A percentile compares a stretch with the other conserved stretches of the same genome.
Conservation (phyloP, 2,329 filamentous ascomycete species). For the Cercospora sesami region DNA sequence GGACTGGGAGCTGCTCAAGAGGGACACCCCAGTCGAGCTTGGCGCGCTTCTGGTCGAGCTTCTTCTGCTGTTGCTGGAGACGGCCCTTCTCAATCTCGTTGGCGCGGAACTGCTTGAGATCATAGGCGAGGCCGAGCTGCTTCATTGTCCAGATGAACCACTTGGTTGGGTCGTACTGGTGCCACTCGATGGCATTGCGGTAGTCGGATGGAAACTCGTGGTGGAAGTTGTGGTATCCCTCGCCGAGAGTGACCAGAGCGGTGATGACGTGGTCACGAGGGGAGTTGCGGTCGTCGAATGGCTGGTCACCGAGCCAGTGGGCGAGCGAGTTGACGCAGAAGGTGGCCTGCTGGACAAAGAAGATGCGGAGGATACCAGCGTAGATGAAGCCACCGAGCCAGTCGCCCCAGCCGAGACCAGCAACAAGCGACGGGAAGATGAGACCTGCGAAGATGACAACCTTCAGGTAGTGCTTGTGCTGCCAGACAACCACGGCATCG, state of each 20-base stretch:
- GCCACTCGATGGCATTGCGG: conserved; percentile 88
- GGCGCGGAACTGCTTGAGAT: conserved; percentile 85
- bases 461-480: conserved; percentile 84
- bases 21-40: conserved; percentile 83
- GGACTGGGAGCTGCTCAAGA: conserved; percentile 79
- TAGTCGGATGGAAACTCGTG: conserved; percentile 93
- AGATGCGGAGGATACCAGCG: conserved; percentile 79
- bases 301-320: conserved; percentile 89
- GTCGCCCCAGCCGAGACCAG: conserved; percentile 78
- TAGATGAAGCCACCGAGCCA: conserved; percentile 82
- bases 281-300: conserved; percentile 89
- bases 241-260: conserved; percentile 78
- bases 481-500: conserved; percentile 80
- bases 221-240: conserved; percentile 95
- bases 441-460: conserved; percentile 75
- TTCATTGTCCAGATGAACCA: conserved; percentile 86
- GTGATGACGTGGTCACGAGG: conserved; percentile 86
- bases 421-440: conserved; percentile 71
- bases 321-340: conserved; percentile 92
- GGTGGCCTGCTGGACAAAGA: conserved; percentile 87
- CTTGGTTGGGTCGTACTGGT: conserved; percentile 90
- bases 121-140: conserved; percentile 77
- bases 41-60: conserved; percentile 82
- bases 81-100: conserved; percentile 94
- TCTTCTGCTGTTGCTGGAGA: conserved; percentile 87